A percentile compares a stretch with the other conserved stretches of the same genome.
These are phyloP conservation scores for Pseudocercospora ulei DNA, from an alignment of 2,329 filamentous ascomycete species.

Conservation along the genomic window DNA sequence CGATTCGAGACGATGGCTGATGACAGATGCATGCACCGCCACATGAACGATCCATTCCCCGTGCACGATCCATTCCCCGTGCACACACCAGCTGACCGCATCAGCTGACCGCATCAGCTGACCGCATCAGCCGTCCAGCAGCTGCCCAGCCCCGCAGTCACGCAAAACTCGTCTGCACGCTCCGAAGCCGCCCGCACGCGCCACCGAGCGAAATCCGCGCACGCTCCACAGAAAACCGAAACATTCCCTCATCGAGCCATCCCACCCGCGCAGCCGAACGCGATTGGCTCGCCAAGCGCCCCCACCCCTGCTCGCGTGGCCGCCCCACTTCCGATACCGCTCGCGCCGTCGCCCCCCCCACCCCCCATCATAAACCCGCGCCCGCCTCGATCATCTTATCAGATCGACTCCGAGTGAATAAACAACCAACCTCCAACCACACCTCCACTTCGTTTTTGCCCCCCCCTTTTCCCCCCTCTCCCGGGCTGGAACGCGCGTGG, in stretches of 20 bases:
- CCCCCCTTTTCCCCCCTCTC: not conserved
- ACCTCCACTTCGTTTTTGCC: not conserved
- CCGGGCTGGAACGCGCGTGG: too few species aligned
- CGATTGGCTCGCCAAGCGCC: not conserved
- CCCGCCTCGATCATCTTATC: slow-evolving; percentile 7
- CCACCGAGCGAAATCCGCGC: too few species aligned
- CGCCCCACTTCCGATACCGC: too few species aligned
- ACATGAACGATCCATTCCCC: too few species aligned
- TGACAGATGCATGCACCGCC: too few species aligned
- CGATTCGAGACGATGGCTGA: too few species aligned
- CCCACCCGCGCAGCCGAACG: not conserved
- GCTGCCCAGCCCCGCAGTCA: not conserved
- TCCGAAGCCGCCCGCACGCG: slow-evolving; percentile 3
- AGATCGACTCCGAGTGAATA: slow-evolving; percentile 12
- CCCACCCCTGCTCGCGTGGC: too few species aligned
- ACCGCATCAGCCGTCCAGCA: too few species aligned
- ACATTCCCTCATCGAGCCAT: slow-evolving; percentile 2
- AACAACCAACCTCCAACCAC: not conserved
- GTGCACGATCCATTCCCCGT: too few species aligned
- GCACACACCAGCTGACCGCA: too few species aligned
- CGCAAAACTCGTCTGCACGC: not conserved
- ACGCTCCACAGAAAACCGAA: not conserved
- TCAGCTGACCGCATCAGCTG: too few species aligned
- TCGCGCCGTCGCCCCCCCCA: not conserved
- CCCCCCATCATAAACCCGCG: not conserved